Conservation (phyloP, 345 rosid genomes). For the Brassica cretica region DNA sequence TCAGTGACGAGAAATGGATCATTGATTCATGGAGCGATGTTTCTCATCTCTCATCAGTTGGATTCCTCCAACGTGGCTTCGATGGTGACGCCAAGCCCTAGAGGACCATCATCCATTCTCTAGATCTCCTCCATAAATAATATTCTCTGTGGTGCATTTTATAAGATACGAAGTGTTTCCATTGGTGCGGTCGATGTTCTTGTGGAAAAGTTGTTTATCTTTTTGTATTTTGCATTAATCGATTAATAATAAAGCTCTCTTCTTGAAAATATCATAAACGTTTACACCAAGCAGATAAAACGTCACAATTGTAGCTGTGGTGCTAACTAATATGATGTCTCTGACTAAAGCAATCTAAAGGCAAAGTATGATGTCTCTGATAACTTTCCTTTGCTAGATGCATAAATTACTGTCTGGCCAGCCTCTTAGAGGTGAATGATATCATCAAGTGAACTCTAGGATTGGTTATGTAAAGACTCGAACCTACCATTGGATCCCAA, state of each 20-base stretch:
- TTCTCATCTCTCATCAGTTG: slow-evolving; percentile 17
- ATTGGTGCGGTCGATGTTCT: slow-evolving; percentile 8
- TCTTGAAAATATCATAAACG: neutral
- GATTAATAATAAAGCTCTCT: neutral
- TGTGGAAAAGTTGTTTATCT: slow-evolving; percentile 1
- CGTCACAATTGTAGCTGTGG: too few relatives aligned
- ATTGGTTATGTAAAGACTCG: too few relatives aligned
- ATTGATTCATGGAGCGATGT: slow-evolving; percentile 41
- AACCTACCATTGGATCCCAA: too few relatives aligned
- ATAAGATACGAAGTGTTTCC: neutral
- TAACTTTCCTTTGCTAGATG: neutral
- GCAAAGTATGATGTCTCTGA: neutral
- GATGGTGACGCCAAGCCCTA: slow-evolving; percentile 24
- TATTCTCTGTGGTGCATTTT: neutral
- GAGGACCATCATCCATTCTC: neutral
- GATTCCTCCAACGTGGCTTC: neutral
- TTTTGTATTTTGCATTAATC: neutral
- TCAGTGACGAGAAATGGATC: slow-evolving; percentile 26
- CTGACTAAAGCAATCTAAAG: too few relatives aligned
- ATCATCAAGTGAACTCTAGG: too few relatives aligned
- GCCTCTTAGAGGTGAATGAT: too few relatives aligned
- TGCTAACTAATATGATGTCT: too few relatives aligned
- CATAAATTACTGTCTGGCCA: too few relatives aligned
- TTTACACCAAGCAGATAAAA: neutral
- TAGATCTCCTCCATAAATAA: neutral